phyloP scores from a whole-genome alignment of 2,329 filamentous ascomycete species.

The Trichocomaceae sp. region DNA sequence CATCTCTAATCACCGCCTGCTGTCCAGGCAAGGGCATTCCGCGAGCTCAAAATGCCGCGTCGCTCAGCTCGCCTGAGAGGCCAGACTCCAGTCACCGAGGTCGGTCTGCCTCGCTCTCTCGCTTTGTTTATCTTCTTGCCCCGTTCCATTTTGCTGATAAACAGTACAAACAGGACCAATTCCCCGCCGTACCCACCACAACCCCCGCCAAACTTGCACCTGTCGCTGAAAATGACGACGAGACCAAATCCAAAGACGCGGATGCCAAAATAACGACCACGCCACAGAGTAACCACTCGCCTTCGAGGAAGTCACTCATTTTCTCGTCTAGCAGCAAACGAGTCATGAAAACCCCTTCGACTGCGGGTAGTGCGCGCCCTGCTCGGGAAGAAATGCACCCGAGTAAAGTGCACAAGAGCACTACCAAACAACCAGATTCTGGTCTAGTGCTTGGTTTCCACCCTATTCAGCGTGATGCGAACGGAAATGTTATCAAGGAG shows the following conservation, averaged over 20 bases:
- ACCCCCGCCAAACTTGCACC: slow-evolving; percentile 33
- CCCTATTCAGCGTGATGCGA: slow-evolving; percentile 53
- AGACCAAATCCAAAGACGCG: slow-evolving; percentile 30
- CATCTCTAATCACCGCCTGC: neutral
- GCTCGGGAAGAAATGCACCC: slow-evolving; percentile 84
- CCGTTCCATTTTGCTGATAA: neutral
- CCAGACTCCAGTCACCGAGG: slow-evolving; percentile 27
- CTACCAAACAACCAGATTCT: slow-evolving; percentile 69
- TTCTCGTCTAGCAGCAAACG: slow-evolving; percentile 22
- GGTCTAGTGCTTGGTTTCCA: slow-evolving; percentile 76
- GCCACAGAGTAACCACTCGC: slow-evolving; percentile 15
- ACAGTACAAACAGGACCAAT: slow-evolving; percentile 11
- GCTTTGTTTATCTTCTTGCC: neutral
- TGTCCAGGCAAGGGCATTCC: neutral
- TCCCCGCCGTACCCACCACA: slow-evolving; percentile 11
- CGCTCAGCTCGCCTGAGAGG: slow-evolving; percentile 37
- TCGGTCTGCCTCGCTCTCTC: slow-evolving; percentile 17
- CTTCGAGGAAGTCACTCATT: slow-evolving; percentile 24
- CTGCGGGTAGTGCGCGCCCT: slow-evolving; percentile 61
- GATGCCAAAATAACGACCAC: slow-evolving; percentile 18
- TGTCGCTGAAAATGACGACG: slow-evolving; percentile 44
- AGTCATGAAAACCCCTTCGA: slow-evolving; percentile 35
- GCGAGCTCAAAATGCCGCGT: slow-evolving; percentile 27
- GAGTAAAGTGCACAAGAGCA: slow-evolving; percentile 67
- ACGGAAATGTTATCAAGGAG: slow-evolving; percentile 30